These are phyloP conservation scores for Sphagnum fallax DNA, from an alignment of 228 moss, liverwort and hornwort genomes.

Conservation along the genomic window DNA sequence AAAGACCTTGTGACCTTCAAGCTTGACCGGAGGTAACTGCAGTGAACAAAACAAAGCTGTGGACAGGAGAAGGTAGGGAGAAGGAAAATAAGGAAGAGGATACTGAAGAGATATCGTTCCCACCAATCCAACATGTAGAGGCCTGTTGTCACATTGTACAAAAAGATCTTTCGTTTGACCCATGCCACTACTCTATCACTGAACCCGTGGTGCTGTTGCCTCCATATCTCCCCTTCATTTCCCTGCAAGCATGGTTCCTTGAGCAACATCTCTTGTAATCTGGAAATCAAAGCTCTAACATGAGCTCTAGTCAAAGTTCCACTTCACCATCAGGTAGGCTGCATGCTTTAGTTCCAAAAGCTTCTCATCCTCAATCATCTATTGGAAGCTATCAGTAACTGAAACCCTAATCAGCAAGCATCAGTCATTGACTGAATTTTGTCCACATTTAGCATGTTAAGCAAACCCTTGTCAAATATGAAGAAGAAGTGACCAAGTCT, in stretches of 20 bases:
- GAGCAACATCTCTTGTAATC: neutral
- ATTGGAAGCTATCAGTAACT: too few species aligned
- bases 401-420: too few species aligned
- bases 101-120: conserved; percentile 14
- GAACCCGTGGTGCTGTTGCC: neutral
- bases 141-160: conserved; percentile 11
- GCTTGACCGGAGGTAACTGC: neutral
- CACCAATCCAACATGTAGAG: conserved; percentile 14
- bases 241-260: conserved; percentile 1
- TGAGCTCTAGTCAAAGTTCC: too few species aligned
- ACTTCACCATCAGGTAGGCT: too few species aligned
- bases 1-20: neutral
- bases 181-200: neutral
- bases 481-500: too few species aligned
- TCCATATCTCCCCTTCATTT: neutral
- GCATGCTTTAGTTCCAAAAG: too few species aligned
- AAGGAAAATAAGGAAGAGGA: neutral
- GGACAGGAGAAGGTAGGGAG: neutral
- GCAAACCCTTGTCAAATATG: too few species aligned
- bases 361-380: too few species aligned
- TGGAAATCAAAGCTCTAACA: neutral
- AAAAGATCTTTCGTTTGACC: conserved; percentile 2
- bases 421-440: too few species aligned
- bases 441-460: too few species aligned
- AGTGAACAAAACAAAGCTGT: neutral